A percentile compares a stretch with the other conserved stretches of the same genome.
These are phyloP conservation scores for Flaveria robusta DNA, from an alignment of 129 eudicot species.

Conservation along the genomic window DNA sequence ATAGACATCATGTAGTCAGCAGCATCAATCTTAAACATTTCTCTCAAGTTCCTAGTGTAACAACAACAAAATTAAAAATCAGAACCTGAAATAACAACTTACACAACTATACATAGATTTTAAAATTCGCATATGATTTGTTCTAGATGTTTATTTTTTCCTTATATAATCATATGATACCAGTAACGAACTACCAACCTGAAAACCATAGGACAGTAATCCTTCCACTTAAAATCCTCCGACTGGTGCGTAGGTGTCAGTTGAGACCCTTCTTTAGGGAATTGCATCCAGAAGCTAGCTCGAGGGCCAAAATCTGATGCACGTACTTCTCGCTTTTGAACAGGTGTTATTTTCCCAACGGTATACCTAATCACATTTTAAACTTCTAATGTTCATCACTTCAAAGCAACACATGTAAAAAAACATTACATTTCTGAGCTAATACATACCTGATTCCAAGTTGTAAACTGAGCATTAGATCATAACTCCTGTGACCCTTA, in stretches of 20 bases:
- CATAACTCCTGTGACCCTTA: slow-evolving; percentile 95
- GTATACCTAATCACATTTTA: slow-evolving; percentile 70
- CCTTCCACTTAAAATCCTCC: slow-evolving; percentile 95
- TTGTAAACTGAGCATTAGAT: slow-evolving; percentile 93
- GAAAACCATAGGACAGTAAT: slow-evolving; percentile 99
- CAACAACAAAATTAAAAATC: slow-evolving; percentile 2
- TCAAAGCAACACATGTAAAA: neutral
- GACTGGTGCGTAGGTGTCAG: slow-evolving; percentile 91
- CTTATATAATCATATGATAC: neutral
- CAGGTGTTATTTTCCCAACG: slow-evolving; percentile 96
- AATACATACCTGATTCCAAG: slow-evolving; percentile 84
- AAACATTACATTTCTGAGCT: neutral
- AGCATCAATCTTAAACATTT: slow-evolving; percentile 94
- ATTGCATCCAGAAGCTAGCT: slow-evolving; percentile 97
- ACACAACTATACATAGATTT: neutral
- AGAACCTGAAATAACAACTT: slow-evolving; percentile 5
- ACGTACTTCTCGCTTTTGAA: slow-evolving; percentile 84
- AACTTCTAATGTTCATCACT: slow-evolving; percentile 20
- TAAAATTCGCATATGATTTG: neutral
- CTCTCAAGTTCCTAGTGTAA: slow-evolving; percentile 76
- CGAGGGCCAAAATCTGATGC: slow-evolving; percentile 81
- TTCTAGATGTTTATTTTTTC: neutral
- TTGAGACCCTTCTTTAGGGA: slow-evolving; percentile 91
- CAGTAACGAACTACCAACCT: slow-evolving; percentile 51
- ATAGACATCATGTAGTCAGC: slow-evolving; percentile 99